phyloP scores from a whole-genome alignment of 352 stramenopile genomes.

The Globisporangium middletonii region DNA sequence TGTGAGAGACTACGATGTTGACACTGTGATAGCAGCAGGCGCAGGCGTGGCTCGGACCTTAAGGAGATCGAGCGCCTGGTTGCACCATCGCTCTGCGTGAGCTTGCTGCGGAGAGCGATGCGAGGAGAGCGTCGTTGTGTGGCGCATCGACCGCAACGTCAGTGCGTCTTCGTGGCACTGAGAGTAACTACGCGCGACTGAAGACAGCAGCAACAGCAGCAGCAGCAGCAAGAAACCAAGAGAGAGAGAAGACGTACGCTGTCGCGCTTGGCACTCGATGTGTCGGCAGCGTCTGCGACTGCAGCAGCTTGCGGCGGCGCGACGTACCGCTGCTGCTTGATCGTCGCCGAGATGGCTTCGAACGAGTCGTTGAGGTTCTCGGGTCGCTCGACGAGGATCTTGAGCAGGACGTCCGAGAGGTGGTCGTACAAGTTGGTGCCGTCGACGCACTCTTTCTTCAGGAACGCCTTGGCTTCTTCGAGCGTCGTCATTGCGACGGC shows the following conservation, averaged over 20 bases:
- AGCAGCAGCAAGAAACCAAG: not conserved
- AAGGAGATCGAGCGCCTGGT: conserved; percentile 50
- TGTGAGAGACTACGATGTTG: not conserved
- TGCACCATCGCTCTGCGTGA: conserved; percentile 59
- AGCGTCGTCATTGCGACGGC: conserved; percentile 50
- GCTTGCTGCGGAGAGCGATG: conserved; percentile 26
- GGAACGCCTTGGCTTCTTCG: conserved; percentile 86
- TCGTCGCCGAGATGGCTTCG: conserved; percentile 78
- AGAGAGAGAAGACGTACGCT: conserved; percentile 27
- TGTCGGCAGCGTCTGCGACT: conserved; percentile 19
- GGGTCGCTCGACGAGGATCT: conserved; percentile 80
- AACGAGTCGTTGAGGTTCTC: conserved; percentile 84
- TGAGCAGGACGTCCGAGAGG: conserved; percentile 79
- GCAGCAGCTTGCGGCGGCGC: conserved; percentile 24
- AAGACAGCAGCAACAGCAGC: not conserved
- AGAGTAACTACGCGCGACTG: not conserved
- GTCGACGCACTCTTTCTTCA: conserved; percentile 72
- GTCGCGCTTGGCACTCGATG: conserved; percentile 35
- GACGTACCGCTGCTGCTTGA: conserved; percentile 79
- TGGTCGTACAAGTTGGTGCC: conserved; percentile 85
- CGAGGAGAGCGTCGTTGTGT: not conserved
- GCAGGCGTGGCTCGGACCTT: conserved; percentile 22
- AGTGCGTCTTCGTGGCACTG: not conserved
- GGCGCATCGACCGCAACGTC: too few species aligned
- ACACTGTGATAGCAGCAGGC: not conserved